Percentiles rank a stretch among this genome's conserved stretches.
phyloP scores from a whole-genome alignment of 805 yeast genomes.

The Danielia oregonensis region DNA sequence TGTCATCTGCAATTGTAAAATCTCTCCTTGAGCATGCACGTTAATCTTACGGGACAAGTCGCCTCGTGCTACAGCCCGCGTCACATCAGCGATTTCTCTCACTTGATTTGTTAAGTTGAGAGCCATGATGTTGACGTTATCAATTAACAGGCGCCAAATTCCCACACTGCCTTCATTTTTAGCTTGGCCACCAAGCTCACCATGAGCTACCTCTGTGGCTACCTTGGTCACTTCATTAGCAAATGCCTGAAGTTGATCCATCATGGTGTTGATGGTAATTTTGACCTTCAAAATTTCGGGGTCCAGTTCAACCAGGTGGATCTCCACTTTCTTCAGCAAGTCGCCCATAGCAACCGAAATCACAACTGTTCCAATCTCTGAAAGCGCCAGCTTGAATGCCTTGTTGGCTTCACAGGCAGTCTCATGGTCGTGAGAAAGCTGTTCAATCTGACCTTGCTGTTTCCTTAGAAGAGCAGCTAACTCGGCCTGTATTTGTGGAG shows the following conservation, averaged over 20 bases:
- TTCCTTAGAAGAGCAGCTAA: constrained; percentile 24
- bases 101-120: constrained; percentile 66
- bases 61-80: constrained; percentile 84
- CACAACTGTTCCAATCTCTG: constrained; percentile 82
- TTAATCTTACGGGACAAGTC: constrained; percentile 79
- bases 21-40: constrained; percentile 91
- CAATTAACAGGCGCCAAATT: constrained; percentile 80
- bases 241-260: constrained; percentile 80
- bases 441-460: constrained; percentile 27
- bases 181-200: constrained; percentile 87
- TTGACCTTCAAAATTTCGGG: constrained; percentile 80
- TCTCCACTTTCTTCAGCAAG: constrained; percentile 71
- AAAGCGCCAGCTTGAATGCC: constrained; percentile 67
- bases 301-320: constrained; percentile 67
- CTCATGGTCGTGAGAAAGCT: constrained; percentile 29
- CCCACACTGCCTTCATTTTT: constrained; percentile 83
- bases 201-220: constrained; percentile 88
- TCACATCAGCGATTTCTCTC: constrained; percentile 85
- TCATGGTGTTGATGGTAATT: constrained; percentile 80
- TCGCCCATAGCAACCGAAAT: constrained; percentile 90
- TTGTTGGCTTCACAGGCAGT: constrained; percentile 51
- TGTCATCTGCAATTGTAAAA: constrained; percentile 77
- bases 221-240: constrained; percentile 80
- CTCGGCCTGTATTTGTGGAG: constrained; percentile 28
- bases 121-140: constrained; percentile 87